Evolutionary conservation across 1,284 basidiomycete species (phyloP), one percentile per base, ranked within the genome.

Genomic region (Fomes fomentarius): DNA sequence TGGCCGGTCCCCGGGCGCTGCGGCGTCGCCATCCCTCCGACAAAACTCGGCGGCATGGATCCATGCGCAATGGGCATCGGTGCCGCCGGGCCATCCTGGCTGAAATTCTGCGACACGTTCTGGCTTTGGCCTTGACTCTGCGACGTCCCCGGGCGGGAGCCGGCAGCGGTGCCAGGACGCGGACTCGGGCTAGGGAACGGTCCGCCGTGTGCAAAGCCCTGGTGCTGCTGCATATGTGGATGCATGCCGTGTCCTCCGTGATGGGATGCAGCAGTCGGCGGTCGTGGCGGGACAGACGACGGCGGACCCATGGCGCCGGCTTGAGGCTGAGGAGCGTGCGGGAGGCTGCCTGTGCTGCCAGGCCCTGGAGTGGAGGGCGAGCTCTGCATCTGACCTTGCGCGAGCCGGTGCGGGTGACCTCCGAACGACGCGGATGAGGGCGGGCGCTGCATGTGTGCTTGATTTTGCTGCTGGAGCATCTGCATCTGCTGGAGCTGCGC

Each of bases 281-380:
- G 64, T 2, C 64, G 62, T 1, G 64, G 64, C 6, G 64, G 64
- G 41, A 64, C 61, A 2, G 63, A 63, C 14, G 61, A 56, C 10
- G 60, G 64, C 12, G 64, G 64, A 3, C 60, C 63, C 63, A 64
- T 64, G 54, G 57, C 52, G 19, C 41, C 49, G 34, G 28, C 25
- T 22, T 57, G 55, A 0, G 56, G 56, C 39, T 57, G 55, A 1
- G 56, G 48, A 22, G 56, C 59, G 40, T 60, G 58, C 9, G 52
- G 54, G 24, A 37, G 41, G 11, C 21, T 33, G 33, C 50, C 25
- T 40, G 34, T 31, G n/a, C 45, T 11, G 22, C 57, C 52, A 1
- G 57, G 53, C 5, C 47, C 48, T 3, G 57, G 49, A 1, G 51
- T 47, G 14, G 51, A 43, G 31, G 54, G 50, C 2, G 38, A 24